phyloP scores from a whole-genome alignment of 2,329 filamentous ascomycete genomes.

The Penicillium sp. region DNA sequence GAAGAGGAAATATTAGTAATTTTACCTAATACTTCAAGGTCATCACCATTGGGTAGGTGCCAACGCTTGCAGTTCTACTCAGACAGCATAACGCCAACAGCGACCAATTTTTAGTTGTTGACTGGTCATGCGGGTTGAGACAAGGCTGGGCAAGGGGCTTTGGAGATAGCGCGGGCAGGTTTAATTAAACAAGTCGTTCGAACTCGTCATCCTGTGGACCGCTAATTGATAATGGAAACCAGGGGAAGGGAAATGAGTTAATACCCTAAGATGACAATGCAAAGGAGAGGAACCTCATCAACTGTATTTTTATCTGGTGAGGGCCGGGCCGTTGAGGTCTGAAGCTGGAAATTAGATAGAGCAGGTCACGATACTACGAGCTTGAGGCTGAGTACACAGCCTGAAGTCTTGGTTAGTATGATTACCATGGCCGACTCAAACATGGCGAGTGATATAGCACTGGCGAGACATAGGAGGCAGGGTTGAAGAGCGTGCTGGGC shows the following conservation, averaged over 20 bases:
- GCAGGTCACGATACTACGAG: not conserved
- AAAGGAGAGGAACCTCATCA: not conserved
- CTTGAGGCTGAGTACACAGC: not conserved
- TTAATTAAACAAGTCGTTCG: conserved; percentile 15
- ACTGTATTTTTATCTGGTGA: not conserved
- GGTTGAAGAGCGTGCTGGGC: not conserved
- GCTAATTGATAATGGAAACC: not conserved
- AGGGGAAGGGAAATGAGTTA: not conserved
- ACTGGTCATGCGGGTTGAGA: not conserved
- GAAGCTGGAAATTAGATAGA: not conserved
- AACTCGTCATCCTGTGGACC: conserved; percentile 17
- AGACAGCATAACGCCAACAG: not conserved
- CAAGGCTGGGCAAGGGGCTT: conserved; percentile 7
- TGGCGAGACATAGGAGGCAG: not conserved
- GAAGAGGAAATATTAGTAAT: conserved; percentile 5
- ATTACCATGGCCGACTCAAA: not conserved
- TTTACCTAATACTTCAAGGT: no score
- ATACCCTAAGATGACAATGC: not conserved
- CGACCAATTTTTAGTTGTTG: not conserved
- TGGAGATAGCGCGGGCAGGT: conserved; percentile 9
- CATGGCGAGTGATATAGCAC: not conserved
- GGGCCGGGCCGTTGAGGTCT: not conserved
- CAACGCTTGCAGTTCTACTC: not conserved
- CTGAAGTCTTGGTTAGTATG: not conserved
- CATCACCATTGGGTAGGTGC: conserved; percentile 15